Evolutionary conservation across 2,329 filamentous ascomycete genomes (phyloP), one percentile per base, ranked within the genome.

Genomic region (Trichophyton benhamiae): DNA sequence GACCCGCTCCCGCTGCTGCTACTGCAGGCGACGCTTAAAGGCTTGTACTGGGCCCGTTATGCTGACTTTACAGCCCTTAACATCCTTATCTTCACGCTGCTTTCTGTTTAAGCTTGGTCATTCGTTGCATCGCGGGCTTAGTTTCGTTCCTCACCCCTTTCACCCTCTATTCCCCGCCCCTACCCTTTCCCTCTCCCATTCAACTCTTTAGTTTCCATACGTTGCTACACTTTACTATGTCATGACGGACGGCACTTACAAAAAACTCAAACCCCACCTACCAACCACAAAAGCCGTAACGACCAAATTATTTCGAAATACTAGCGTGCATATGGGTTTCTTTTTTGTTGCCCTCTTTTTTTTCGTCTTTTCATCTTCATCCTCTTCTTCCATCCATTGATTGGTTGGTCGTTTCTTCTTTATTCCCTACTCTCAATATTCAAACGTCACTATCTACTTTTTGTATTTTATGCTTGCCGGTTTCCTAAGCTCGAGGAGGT

Each of bases 1-100:
- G 68, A 52, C 68, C 33, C 5, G 33, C 55, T 20, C 33, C 38
- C 6, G 33, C 55, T 17, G 3, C 55, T 8, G 55, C 27, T 53
- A 33, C 55, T 15, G 33, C 33, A n/a, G 38, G 33, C 22, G 52
- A 57, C 30, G 33, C 27, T 13, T 57, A 38, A 17, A 36, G 55
- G 30, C 6, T n/a, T 7, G 22, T 15, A 22, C 2, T 53, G 22
- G 30, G 4, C 22, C 25, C 49, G 9, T 3, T 9, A 33, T 53
- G 13, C 27, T 53, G 25, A n/a, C 25, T 15, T 13, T 22, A 53
- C 49, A 33, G 49, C 13, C 27, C 49, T 53, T 13, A 7, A 6
- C 22, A 53, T 30, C 11, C 41, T 33, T 42, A 38, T 58, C 27
- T 17, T 58, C 33, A 42, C 55, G 13, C 55, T 44, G 15, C 55